phyloP scores from a whole-genome alignment of 73 alveolate species.

The Paramecium sexaurelia region DNA sequence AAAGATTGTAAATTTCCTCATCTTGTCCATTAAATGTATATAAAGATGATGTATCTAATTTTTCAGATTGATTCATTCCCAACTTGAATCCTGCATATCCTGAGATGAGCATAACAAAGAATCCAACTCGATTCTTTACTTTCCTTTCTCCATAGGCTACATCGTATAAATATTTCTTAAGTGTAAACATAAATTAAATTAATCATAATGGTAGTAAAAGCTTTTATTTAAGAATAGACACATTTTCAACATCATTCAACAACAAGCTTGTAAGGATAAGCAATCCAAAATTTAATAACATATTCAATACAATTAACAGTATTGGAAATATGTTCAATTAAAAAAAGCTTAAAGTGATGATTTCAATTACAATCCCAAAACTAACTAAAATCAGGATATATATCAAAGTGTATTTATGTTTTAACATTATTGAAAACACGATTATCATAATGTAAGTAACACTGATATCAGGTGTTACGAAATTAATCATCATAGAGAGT shows the following conservation, averaged over 20 bases:
- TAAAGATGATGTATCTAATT: neutral
- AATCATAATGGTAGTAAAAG: neutral
- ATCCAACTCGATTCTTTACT: neutral
- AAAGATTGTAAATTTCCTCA: neutral
- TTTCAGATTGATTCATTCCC: constrained; percentile 5
- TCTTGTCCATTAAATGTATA: neutral
- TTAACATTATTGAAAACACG: neutral
- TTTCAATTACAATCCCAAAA: neutral
- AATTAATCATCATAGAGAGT: neutral
- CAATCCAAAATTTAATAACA: neutral
- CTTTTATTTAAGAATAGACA: neutral
- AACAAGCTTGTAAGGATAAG: neutral
- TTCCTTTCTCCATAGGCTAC: neutral
- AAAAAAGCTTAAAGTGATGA: neutral
- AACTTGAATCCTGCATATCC: neutral
- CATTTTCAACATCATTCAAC: neutral
- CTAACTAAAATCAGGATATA: neutral
- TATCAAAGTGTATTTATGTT: neutral
- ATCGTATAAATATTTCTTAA: neutral
- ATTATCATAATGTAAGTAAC: neutral
- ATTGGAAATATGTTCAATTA: neutral
- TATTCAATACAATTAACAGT: neutral
- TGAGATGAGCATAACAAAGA: neutral
- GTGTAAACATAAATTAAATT: constrained; percentile 38
- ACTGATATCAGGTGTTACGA: neutral